Percentiles rank a stretch among this genome's conserved stretches.
Evolutionary conservation across 2,329 filamentous ascomycete species (phyloP).

Genomic region (Drechslerella dactyloides): DNA sequence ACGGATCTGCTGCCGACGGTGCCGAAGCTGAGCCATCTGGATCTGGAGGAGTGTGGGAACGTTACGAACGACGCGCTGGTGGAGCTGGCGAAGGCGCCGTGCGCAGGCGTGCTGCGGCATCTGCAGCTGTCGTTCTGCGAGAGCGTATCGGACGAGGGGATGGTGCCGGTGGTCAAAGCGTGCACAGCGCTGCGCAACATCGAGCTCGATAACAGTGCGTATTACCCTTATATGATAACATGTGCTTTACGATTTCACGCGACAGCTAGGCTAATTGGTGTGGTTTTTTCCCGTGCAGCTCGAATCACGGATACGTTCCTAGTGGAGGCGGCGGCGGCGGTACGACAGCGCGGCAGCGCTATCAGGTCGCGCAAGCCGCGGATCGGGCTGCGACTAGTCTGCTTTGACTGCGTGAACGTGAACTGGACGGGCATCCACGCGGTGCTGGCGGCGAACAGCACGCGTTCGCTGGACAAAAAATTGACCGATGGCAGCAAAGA

Average conservation of each 20-base stretch:
- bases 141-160: conserved; percentile 78
- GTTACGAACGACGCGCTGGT: conserved; percentile 78
- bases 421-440: conserved; percentile 92
- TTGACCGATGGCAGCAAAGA: conserved; percentile 57
- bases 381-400: conserved; percentile 75
- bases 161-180: conserved; percentile 79
- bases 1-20: conserved; percentile 75
- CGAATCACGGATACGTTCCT: conserved; percentile 85
- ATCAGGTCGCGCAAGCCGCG: conserved; percentile 55
- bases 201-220: conserved; percentile 81
- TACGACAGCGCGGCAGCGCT: conserved; percentile 64
- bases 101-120: conserved; percentile 74
- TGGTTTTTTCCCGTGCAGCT: conserved; percentile 59
- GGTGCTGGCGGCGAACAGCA: conserved; percentile 82
- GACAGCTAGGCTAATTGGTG: conserved; percentile 2
- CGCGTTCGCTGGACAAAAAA: conserved; percentile 64
- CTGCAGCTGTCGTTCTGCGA: conserved; percentile 91
- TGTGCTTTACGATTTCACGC: neutral
- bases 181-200: conserved; percentile 73
- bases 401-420: conserved; percentile 90
- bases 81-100: conserved; percentile 77
- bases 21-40: conserved; percentile 80
- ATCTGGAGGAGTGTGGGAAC: conserved; percentile 81
- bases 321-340: conserved; percentile 80
- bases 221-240: neutral